Conservation (phyloP, 2,329 filamentous ascomycete genomes). For the Cucurbitaria berberidis region DNA sequence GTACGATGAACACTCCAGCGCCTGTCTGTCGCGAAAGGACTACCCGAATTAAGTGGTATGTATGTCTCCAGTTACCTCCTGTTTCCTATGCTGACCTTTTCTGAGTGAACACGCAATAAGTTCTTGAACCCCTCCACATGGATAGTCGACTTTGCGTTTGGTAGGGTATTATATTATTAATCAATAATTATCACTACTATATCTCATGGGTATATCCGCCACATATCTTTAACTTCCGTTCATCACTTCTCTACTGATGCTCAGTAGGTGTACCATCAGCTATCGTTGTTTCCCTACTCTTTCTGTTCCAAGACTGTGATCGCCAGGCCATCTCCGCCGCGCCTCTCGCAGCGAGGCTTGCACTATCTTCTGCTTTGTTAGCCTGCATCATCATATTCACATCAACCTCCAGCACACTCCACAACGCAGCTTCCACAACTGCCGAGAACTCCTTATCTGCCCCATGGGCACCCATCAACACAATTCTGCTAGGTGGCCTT, state of each 20-base stretch:
- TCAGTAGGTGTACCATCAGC: background rate
- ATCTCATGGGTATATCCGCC: background rate
- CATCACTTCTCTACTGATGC: background rate
- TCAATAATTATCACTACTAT: background rate
- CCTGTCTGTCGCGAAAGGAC: background rate
- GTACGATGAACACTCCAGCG: background rate
- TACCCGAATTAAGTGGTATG: background rate
- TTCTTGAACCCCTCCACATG: background rate
- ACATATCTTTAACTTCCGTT: background rate
- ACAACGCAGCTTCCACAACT: constrained; percentile 26
- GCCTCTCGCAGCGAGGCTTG: constrained; percentile 29
- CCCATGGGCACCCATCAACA: constrained; percentile 32
- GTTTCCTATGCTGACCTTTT: background rate
- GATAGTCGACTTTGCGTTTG: background rate
- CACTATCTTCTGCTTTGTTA: constrained; percentile 10
- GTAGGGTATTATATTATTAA: background rate
- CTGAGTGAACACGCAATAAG: background rate
- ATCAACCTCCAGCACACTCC: constrained; percentile 28
- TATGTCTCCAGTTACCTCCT: background rate
- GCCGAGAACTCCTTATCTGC: constrained; percentile 27
- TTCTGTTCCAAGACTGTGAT: background rate
- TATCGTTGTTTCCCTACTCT: background rate
- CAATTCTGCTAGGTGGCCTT: constrained; percentile 25
- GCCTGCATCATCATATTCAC: constrained; percentile 19
- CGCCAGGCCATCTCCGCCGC: constrained; percentile 30